Evolutionary conservation across 2,329 filamentous ascomycete genomes (phyloP).

Genomic region (Colletotrichum nymphaeae): DNA sequence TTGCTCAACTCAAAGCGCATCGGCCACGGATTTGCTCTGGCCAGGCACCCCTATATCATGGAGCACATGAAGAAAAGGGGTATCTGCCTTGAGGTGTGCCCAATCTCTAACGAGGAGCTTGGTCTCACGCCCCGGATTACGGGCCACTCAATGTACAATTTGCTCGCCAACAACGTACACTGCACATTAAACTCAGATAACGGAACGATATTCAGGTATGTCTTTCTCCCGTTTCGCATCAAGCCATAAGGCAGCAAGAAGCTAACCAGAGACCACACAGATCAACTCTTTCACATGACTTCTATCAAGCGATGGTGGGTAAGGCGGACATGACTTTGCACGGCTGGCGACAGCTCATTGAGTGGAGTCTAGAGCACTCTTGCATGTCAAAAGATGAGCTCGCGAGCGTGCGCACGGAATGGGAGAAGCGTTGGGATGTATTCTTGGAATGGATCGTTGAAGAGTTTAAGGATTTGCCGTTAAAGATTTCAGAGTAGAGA

Average conservation of each 20-base stretch:
- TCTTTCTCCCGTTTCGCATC: not conserved
- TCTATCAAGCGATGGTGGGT: constrained; percentile 81
- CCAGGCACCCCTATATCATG: constrained; percentile 75
- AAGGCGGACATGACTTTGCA: constrained; percentile 73
- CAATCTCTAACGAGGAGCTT: constrained; percentile 81
- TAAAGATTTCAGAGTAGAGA: not conserved
- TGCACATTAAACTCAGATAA: constrained; percentile 83
- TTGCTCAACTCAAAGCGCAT: constrained; percentile 75
- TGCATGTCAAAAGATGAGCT: constrained; percentile 61
- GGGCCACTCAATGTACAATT: constrained; percentile 74
- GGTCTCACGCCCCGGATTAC: constrained; percentile 74
- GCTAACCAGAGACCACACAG: constrained; percentile 48
- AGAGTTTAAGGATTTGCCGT: constrained; percentile 29
- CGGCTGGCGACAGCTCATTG: constrained; percentile 76
- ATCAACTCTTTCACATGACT: constrained; percentile 79
- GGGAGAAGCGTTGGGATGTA: constrained; percentile 66
- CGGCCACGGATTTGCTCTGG: constrained; percentile 78
- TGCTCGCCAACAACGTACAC: constrained; percentile 78
- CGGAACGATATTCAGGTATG: constrained; percentile 76
- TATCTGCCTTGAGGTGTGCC: constrained; percentile 81
- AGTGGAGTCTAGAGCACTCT: constrained; percentile 73
- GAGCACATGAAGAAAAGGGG: constrained; percentile 70
- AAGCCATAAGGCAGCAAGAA: constrained; percentile 13
- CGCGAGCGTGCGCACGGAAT: constrained; percentile 51
- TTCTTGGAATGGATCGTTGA: constrained; percentile 67